phyloP scores from a whole-genome alignment of 495 filamentous ascomycete species.

The Cryomyces minteri region DNA sequence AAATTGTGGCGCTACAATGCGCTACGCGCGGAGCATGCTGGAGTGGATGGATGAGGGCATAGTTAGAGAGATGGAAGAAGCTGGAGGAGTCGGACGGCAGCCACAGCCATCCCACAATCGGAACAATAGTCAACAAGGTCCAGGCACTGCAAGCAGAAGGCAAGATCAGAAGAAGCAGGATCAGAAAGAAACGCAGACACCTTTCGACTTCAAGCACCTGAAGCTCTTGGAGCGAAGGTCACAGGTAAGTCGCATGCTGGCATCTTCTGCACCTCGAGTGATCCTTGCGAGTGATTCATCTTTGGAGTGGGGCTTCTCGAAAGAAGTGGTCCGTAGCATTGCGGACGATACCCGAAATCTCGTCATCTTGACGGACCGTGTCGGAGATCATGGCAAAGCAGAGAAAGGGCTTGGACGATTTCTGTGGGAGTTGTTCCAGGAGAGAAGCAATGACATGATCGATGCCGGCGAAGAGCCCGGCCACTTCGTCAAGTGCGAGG shows the following conservation, averaged over 20 bases:
- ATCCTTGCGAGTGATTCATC: conserved; percentile 83
- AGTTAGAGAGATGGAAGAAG: conserved; percentile 74
- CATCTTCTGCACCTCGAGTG: conserved; percentile 34
- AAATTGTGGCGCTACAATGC: conserved; percentile 64
- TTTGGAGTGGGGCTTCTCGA: conserved; percentile 89
- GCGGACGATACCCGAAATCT: conserved; percentile 61
- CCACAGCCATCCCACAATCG: conserved; percentile 6
- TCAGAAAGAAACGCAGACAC: conserved; percentile 34
- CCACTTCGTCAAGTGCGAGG: conserved; percentile 35
- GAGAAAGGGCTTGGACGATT: conserved; percentile 12
- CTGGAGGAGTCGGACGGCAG: conserved; percentile 18
- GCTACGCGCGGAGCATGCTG: conserved; percentile 81
- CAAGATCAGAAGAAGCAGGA: conserved; percentile 2
- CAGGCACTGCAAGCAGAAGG: conserved; percentile 19
- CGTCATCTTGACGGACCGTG: conserved; percentile 60
- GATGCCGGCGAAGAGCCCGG: neutral
- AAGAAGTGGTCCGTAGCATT: conserved; percentile 57
- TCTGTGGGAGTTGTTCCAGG: conserved; percentile 19
- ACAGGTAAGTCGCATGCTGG: conserved; percentile 46
- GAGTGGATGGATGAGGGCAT: conserved; percentile 99
- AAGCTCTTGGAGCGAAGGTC: conserved; percentile 60
- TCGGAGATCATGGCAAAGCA: neutral
- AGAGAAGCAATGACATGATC: conserved; percentile 3
- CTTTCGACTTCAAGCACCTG: conserved; percentile 81
- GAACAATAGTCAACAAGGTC: conserved; percentile 11